These are phyloP conservation scores for Allomyces macrogynus DNA, from an alignment of 192 early-diverging fungal genomes.

Conservation along the genomic window DNA sequence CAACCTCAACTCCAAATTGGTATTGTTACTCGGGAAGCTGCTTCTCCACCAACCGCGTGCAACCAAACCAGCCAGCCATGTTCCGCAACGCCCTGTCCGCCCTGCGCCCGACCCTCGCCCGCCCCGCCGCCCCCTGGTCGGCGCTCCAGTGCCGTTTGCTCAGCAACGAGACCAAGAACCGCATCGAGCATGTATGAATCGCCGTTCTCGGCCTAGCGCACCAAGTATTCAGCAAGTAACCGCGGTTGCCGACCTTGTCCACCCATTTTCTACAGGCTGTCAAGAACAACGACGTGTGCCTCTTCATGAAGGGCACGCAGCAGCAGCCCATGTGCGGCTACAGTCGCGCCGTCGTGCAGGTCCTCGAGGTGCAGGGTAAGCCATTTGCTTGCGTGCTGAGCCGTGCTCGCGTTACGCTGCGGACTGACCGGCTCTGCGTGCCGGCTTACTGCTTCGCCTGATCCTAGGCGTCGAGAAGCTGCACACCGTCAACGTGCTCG, in stretches of 20 bases:
- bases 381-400: neutral
- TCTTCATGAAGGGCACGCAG: constrained; percentile 96
- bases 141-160: constrained; percentile 7
- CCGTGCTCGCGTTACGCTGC: too few species aligned
- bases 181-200: constrained; percentile 16
- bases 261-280: constrained; percentile 22
- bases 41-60: too few species aligned
- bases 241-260: neutral
- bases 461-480: constrained; percentile 50
- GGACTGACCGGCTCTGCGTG: too few species aligned
- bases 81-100: neutral
- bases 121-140: neutral
- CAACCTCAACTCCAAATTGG: too few species aligned
- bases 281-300: constrained; percentile 46
- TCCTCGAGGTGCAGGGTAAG: constrained; percentile 53
- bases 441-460: neutral
- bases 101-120: neutral
- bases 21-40: too few species aligned
- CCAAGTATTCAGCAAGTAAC: neutral
- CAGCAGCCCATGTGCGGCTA: constrained; percentile 87
- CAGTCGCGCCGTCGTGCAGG: constrained; percentile 78
- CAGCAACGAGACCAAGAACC: constrained; percentile 16
- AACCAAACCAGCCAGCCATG: too few species aligned
- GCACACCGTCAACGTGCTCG: constrained; percentile 61
- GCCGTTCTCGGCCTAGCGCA: neutral